A percentile compares a stretch with the other conserved stretches of the same genome.
Evolutionary conservation across 2,329 filamentous ascomycete species (phyloP).

Genomic region (Penicillium expansum): DNA sequence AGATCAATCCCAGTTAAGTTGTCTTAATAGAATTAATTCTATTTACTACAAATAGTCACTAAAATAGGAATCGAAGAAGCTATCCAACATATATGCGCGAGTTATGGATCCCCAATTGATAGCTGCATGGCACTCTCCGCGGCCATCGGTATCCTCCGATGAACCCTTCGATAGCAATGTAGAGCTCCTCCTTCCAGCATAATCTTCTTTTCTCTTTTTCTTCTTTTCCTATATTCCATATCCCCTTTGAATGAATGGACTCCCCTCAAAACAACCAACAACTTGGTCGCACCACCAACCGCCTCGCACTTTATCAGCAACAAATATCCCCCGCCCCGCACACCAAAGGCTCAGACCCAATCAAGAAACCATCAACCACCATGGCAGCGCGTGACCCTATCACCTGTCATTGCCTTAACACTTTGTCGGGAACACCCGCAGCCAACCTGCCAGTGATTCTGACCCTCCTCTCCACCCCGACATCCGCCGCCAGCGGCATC

Average conservation of each 20-base stretch:
- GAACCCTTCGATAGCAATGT: slow-evolving; percentile 21
- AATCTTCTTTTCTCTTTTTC: neutral
- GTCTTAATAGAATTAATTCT: neutral
- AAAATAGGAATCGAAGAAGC: neutral
- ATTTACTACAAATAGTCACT: neutral
- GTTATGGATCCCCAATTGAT: slow-evolving; percentile 5
- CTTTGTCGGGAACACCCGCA: slow-evolving; percentile 45
- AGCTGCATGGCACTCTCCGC: slow-evolving; percentile 27
- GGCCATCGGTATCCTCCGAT: slow-evolving; percentile 39
- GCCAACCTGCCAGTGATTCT: slow-evolving; percentile 50
- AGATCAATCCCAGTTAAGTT: neutral
- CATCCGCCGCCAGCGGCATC: slow-evolving; percentile 25
- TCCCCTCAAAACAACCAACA: slow-evolving; percentile 15
- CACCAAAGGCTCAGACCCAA: slow-evolving; percentile 13
- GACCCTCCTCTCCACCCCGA: slow-evolving; percentile 56
- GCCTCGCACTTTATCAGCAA: slow-evolving; percentile 36
- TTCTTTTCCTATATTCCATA: slow-evolving; percentile 4
- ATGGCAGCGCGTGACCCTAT: slow-evolving; percentile 46
- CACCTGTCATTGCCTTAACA: slow-evolving; percentile 53
- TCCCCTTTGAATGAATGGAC: slow-evolving; percentile 26
- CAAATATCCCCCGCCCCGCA: slow-evolving; percentile 25
- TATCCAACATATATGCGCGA: neutral
- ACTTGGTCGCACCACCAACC: slow-evolving; percentile 29
- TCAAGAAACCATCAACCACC: slow-evolving; percentile 8
- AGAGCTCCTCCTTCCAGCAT: slow-evolving; percentile 1